A percentile compares a stretch with the other conserved stretches of the same genome.
Conservation (phyloP, 169 alveolate genomes). For the Amoebophrya sp. region DNA sequence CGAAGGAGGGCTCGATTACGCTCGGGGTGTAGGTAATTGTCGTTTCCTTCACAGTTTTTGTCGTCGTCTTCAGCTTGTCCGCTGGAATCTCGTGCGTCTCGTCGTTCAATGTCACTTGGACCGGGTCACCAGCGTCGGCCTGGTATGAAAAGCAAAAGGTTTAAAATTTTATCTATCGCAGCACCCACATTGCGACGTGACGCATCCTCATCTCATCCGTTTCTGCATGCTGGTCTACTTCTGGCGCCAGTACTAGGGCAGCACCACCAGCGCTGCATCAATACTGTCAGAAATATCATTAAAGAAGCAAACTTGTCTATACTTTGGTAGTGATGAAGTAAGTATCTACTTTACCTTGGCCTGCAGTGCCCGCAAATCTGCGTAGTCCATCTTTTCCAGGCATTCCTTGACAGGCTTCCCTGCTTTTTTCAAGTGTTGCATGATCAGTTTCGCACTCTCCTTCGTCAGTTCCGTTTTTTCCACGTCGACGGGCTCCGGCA, state of each 20-base stretch:
- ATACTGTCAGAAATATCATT: too few relatives aligned
- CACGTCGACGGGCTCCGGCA: slow-evolving; percentile 34
- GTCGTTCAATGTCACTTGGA: not conserved
- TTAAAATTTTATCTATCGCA: too few relatives aligned
- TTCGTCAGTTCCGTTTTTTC: slow-evolving; percentile 21
- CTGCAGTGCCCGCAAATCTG: slow-evolving; percentile 47
- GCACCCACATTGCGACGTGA: too few relatives aligned
- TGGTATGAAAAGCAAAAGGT: too few relatives aligned
- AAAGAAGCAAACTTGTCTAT: too few relatives aligned
- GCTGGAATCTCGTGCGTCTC: slow-evolving; percentile 38
- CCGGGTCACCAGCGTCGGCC: slow-evolving; percentile 43
- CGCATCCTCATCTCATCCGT: slow-evolving; percentile 55
- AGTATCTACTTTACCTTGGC: too few relatives aligned
- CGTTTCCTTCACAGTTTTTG: slow-evolving; percentile 79
- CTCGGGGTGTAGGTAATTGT: slow-evolving; percentile 71
- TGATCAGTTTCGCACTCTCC: not conserved
- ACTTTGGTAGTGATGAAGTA: too few relatives aligned
- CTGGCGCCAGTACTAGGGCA: too few relatives aligned
- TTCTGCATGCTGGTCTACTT: too few relatives aligned
- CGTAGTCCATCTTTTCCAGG: slow-evolving; percentile 54
- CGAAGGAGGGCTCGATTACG: slow-evolving; percentile 98
- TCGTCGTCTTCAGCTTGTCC: slow-evolving; percentile 65
- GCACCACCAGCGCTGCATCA: too few relatives aligned
- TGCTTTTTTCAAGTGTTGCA: slow-evolving; percentile 48
- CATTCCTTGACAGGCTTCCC: slow-evolving; percentile 78